Conservation (phyloP, 2,329 filamentous ascomycete species). For the Pseudocercospora vitis region DNA sequence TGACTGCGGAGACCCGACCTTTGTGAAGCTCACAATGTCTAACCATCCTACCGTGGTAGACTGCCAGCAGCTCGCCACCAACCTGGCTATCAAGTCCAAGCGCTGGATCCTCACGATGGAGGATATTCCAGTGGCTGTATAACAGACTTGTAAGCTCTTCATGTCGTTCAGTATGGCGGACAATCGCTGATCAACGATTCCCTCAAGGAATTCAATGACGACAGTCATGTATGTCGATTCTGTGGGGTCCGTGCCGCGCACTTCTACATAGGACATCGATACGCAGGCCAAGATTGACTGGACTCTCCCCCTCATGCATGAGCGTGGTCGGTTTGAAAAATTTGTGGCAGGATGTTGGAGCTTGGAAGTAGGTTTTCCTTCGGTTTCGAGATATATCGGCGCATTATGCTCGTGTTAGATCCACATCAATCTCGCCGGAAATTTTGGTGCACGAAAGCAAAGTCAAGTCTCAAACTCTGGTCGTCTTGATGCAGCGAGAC, state of each 20-base stretch:
- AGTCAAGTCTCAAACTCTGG: no score
- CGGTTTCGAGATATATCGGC: no score
- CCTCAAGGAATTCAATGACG: conserved; percentile 1
- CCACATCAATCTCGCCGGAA: no score
- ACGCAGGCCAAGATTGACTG: conserved; percentile 6
- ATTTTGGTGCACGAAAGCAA: no score
- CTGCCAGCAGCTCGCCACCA: conserved; percentile 6
- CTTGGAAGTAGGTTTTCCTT: no score
- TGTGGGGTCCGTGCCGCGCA: background rate
- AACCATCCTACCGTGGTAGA: background rate
- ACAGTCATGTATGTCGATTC: conserved; percentile 8
- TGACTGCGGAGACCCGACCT: conserved; percentile 17
- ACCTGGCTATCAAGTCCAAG: background rate
- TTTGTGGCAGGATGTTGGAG: no score
- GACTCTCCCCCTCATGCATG: no score
- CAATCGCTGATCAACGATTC: conserved; percentile 7
- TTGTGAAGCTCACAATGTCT: conserved; percentile 10
- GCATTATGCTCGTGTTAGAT: no score
- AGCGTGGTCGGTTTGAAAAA: no score
- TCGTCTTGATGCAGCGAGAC: no score
- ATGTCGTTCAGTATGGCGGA: background rate
- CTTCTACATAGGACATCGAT: background rate
- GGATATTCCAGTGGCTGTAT: background rate
- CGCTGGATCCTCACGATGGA: background rate
- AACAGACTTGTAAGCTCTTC: conserved; percentile 10